A percentile compares a stretch with the other conserved stretches of the same genome.
Conservation (phyloP, 495 filamentous ascomycete genomes). For the Neurospora tetraspora region DNA sequence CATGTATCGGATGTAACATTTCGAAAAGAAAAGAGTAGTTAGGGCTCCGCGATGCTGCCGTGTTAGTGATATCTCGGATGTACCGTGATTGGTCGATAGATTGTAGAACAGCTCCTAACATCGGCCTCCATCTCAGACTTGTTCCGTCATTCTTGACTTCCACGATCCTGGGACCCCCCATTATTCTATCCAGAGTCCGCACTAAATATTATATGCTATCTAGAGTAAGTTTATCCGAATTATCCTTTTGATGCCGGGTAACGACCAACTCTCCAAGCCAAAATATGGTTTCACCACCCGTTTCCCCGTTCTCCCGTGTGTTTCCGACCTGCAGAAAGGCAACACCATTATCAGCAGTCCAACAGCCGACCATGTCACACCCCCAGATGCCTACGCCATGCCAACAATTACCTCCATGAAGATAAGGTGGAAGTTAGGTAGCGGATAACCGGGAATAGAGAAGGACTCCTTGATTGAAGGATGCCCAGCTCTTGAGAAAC, state of each 20-base stretch:
- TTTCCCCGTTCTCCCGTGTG: not conserved
- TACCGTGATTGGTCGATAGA: not conserved
- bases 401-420: not conserved
- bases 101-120: not conserved
- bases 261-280: not conserved
- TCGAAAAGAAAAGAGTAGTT: not conserved
- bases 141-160: not conserved
- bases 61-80: not conserved
- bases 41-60: not conserved
- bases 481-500: not conserved
- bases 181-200: not conserved
- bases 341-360: not conserved
- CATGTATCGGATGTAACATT: not conserved
- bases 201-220: not conserved
- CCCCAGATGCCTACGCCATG: not conserved
- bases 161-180: not conserved
- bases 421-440: not conserved
- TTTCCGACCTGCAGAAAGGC: slow-evolving; percentile 6
- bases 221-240: not conserved
- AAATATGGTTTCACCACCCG: not conserved
- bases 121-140: not conserved
- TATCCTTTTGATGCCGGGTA: not conserved
- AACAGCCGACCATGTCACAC: not conserved
- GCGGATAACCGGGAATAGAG: not conserved
- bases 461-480: not conserved